These are phyloP conservation scores for Neonectria neomacrospora DNA, from an alignment of 2,329 filamentous ascomycete species.

Conservation along the genomic window DNA sequence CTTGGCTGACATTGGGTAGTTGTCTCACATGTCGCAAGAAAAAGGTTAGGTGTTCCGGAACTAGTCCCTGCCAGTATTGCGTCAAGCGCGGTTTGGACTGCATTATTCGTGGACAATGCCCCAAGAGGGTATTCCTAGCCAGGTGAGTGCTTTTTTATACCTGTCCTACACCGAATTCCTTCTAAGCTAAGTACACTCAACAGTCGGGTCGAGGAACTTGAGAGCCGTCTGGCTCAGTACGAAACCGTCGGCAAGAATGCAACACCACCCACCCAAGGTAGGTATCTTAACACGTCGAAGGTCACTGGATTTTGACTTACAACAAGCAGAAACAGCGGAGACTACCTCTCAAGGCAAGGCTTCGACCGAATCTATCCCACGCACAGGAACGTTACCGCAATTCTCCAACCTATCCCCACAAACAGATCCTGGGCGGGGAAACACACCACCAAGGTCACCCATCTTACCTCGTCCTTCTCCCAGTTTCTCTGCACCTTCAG, in stretches of 20 bases:
- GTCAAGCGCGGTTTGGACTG: slow-evolving; percentile 42
- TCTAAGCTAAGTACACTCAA: slow-evolving; percentile 1
- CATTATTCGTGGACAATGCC: slow-evolving; percentile 43
- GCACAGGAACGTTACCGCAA: slow-evolving; percentile 26
- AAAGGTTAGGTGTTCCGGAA: slow-evolving; percentile 43
- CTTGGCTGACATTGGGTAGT: slow-evolving; percentile 19
- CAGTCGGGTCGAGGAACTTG: slow-evolving; percentile 43
- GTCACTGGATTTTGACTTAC: slow-evolving; percentile 7
- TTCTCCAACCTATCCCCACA: slow-evolving; percentile 37
- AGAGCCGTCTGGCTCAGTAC: slow-evolving; percentile 40
- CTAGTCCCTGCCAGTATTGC: slow-evolving; percentile 43
- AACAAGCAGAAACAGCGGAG: slow-evolving; percentile 22
- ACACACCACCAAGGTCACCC: slow-evolving; percentile 36
- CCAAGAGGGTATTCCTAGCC: slow-evolving; percentile 44
- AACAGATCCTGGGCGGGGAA: slow-evolving; percentile 24
- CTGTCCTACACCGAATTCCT: neutral
- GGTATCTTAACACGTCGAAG: neutral
- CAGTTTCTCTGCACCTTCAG: slow-evolving; percentile 37
- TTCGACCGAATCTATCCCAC: slow-evolving; percentile 18
- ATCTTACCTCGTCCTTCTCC: slow-evolving; percentile 41
- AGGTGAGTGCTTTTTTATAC: slow-evolving; percentile 31
- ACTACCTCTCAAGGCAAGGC: slow-evolving; percentile 8
- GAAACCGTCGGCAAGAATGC: slow-evolving; percentile 36
- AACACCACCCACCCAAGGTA: slow-evolving; percentile 32
- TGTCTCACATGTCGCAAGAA: slow-evolving; percentile 45